These are phyloP conservation scores for Thymus mandschuricus DNA, from an alignment of 257 asterid species.

Conservation along the genomic window DNA sequence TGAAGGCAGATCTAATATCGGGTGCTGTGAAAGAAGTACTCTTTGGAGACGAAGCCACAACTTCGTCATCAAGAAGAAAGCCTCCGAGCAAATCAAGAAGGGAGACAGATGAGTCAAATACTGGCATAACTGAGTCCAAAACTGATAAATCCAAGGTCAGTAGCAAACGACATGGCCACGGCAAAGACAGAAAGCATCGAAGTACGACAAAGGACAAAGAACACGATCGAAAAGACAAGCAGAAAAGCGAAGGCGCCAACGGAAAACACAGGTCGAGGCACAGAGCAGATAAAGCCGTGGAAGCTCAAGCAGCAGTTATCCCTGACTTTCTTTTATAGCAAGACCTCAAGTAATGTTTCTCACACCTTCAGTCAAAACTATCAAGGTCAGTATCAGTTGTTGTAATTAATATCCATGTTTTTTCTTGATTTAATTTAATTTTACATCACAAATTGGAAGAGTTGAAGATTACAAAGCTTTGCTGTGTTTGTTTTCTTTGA, in stretches of 20 bases:
- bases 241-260: slow-evolving; percentile 50
- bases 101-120: slow-evolving; percentile 37
- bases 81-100: slow-evolving; percentile 50
- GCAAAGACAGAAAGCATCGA: slow-evolving; percentile 61
- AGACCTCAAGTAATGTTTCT: slow-evolving; percentile 18
- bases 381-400: slow-evolving; percentile 43
- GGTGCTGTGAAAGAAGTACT: slow-evolving; percentile 91
- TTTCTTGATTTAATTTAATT: slow-evolving; percentile 34
- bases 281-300: slow-evolving; percentile 56
- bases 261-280: slow-evolving; percentile 66
- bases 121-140: slow-evolving; percentile 34
- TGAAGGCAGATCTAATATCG: slow-evolving; percentile 62
- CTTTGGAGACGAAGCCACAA: slow-evolving; percentile 67
- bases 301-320: slow-evolving; percentile 64
- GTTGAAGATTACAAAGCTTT: background rate
- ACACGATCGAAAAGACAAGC: slow-evolving; percentile 49
- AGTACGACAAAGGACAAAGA: slow-evolving; percentile 57
- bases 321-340: slow-evolving; percentile 91
- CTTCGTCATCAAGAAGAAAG: slow-evolving; percentile 60
- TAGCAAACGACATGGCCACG: slow-evolving; percentile 49
- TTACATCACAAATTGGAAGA: slow-evolving; percentile 14
- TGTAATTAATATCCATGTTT: slow-evolving; percentile 31
- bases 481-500: slow-evolving; percentile 23
- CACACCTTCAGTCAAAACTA: slow-evolving; percentile 14
- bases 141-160: slow-evolving; percentile 43